Evolutionary conservation across 805 yeast genomes (phyloP).

Genomic region (Torulaspora maleeae): DNA sequence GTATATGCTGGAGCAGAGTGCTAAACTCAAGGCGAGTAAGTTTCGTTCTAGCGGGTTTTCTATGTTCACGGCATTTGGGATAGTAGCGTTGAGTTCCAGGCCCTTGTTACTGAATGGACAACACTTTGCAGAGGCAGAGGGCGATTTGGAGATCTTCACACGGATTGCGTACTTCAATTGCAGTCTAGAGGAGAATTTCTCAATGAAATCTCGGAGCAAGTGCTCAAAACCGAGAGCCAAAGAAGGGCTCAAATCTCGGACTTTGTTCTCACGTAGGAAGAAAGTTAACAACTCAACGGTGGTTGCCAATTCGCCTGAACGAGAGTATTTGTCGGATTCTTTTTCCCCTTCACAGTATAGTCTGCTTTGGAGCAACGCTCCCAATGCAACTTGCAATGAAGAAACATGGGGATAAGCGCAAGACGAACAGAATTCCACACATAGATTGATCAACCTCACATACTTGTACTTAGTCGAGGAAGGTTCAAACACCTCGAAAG

Average conservation of each 20-base stretch:
- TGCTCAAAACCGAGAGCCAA: conserved; percentile 9
- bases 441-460: conserved; percentile 19
- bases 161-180: conserved; percentile 23
- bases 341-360: background rate
- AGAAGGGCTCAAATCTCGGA: background rate
- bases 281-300: conserved; percentile 17
- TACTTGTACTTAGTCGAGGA: conserved; percentile 17
- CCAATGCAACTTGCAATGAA: conserved; percentile 10
- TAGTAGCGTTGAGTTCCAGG: conserved; percentile 9
- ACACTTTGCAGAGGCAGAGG: conserved; percentile 12
- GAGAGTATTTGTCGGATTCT: background rate
- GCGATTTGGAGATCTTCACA: conserved; percentile 7
- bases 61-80: conserved; percentile 26
- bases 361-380: conserved; percentile 6
- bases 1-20: conserved; percentile 11
- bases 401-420: conserved; percentile 11
- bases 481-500: conserved; percentile 11
- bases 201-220: conserved; percentile 14
- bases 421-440: conserved; percentile 16
- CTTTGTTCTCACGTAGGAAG: conserved; percentile 11
- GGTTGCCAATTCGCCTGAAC: conserved; percentile 2
- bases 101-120: conserved; percentile 19
- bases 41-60: conserved; percentile 19
- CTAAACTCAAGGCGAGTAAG: conserved; percentile 18
- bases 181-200: conserved; percentile 17